Conservation (phyloP, 1,284 basidiomycete species). For the Lentinula novae-zelandiae region DNA sequence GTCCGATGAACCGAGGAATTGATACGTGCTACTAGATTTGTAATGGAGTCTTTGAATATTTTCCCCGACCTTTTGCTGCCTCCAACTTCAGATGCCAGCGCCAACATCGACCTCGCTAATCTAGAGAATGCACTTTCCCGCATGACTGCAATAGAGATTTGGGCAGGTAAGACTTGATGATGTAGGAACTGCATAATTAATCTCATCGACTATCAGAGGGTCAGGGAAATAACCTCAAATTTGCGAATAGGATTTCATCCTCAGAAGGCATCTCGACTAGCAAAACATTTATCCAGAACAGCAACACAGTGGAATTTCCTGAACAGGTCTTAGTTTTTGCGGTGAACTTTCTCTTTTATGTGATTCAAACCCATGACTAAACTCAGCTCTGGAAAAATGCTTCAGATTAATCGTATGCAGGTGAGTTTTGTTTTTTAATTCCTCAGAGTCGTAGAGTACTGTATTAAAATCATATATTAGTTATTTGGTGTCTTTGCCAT, state of each 20-base stretch:
- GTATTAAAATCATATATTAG: not conserved
- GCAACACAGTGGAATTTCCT: not conserved
- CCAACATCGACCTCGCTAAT: not conserved
- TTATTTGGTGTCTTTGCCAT: not conserved
- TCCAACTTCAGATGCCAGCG: not conserved
- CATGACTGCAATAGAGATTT: constrained; percentile 10
- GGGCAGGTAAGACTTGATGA: constrained; percentile 2
- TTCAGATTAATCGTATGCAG: not conserved
- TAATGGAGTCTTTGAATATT: constrained; percentile 5
- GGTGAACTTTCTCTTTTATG: not conserved
- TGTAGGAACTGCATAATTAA: too few species aligned
- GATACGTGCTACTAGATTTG: not conserved
- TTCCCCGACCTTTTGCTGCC: constrained; percentile 6
- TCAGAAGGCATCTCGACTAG: not conserved
- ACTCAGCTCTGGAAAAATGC: too few species aligned
- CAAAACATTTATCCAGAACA: not conserved
- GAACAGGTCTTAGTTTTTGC: not conserved
- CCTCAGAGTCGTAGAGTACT: not conserved
- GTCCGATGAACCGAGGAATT: not conserved
- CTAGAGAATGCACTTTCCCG: constrained; percentile 10
- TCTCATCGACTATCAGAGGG: not conserved
- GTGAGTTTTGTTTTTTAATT: not conserved
- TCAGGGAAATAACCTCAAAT: constrained; percentile 3
- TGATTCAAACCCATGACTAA: not conserved
- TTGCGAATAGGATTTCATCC: not conserved